Base-by-base conservation (phyloP, 257 asterid genomes). In the Nicotiana benthamiana region DNA sequence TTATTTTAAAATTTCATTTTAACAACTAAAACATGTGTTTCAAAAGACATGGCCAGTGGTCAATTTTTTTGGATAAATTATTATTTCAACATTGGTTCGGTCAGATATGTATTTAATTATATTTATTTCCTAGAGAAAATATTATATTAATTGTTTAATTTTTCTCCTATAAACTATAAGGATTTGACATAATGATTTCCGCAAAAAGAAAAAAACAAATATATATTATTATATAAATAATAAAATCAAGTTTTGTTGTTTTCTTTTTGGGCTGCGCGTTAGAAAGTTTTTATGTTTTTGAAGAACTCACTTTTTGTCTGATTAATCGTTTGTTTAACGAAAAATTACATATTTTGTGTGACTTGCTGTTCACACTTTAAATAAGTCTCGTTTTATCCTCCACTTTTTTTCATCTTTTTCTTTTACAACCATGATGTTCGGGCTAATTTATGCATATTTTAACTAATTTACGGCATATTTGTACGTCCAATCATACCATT, bases 241-340 rank as follows among this genome's bases (percentile, higher is more conserved):
- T 51, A 27, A 67, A 66, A 65, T 40, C 28, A 65, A 56, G 13
- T 46, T 77, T 77, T 57, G 79, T 80, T 70, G 79, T 57, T 36
- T 68, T 68, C 48, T 56, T 22, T 32, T 12, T 2, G 56, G 62
- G 74, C 17, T 53, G 56, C 82, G 82, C 81, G 77, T 75, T 75
- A 81, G 48, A 61, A 20, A 59, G 68, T 28, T 4, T 61, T 62
- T 75, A 18, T 2, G 6, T 27, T 15, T 27, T 15, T 16, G 15
- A 64, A 15, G 6, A 64, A 27, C 12, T 13, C 9, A 66, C 27
- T 34, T 9, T 67, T 67, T 40, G 12, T 10, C 18, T 10, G 7
- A 11, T 68, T 40, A 68, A 40, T 40, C 26, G 26, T 24, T 46
- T 24, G 15, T 43, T 43, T 70, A 43, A 13, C 13, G 59, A 43